Base-by-base conservation (phyloP, 345 rosid species). In the Ricinus communis region DNA sequence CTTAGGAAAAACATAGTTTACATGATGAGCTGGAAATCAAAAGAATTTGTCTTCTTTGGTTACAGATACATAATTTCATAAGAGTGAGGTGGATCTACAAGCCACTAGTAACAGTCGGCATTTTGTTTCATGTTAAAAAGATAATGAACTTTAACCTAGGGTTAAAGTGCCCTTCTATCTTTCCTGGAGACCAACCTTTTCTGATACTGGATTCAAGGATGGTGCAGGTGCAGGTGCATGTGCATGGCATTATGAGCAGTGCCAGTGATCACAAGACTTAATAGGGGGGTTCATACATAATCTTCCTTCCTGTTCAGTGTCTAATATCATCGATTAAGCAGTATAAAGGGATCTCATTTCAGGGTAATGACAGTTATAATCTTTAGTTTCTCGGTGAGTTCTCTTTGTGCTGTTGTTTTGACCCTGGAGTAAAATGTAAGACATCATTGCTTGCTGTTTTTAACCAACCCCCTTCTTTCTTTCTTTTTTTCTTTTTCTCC, bases 191-290 rank as follows among this genome's bases (percentile, higher is more conserved):
- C 31, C 46, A 41, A 36, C 53, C 66, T 62, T 59, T n/a, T n/a
- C n/a, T n/a, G n/a, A n/a, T n/a, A n/a, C 45, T 49, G 45, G 71
- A 58, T 56, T 58, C 59, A 40, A 40, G 66, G 70, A 69, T 54
- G 70, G 30, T 67, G 69, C 83, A 76, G 74, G 65, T 74, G 79
- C 69, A 63, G 70, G 30, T 67, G 69, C 83, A 76, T 74, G 65
- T 74, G 79, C 69, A 63, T 30, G 53, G 72, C 78, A 76, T 51
- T 54, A n/a, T 47, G 30, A 40, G 59, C 6, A 33, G 38, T 33
- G n/a, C n/a, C n/a, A 33, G 38, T 33, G 38, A 33, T 73, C 77
- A 70, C 79, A 54, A 63, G 46, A 67, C 30, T 57, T 50, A n/a
- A 47, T 53, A 41, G 82, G 71, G 85, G 72, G 24, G 38, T 41